Conservation (phyloP, 176 grass and related monocot species). For the Calamus simplicifolius region DNA sequence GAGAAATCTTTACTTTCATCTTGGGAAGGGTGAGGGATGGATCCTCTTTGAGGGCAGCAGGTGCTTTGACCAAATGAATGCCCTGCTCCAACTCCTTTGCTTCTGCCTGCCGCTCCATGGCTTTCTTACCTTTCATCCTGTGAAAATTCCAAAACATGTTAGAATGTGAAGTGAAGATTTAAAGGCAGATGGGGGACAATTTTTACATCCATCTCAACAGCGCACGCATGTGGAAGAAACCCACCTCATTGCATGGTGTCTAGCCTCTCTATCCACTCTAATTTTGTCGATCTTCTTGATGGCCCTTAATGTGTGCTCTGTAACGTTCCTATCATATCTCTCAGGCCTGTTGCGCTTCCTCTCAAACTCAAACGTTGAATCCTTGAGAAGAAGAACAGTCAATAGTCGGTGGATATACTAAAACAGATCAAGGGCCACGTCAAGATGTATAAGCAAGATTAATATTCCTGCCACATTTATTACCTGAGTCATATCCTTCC, state of each 20-base stretch:
- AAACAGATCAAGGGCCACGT: too few species aligned
- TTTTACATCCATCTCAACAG: background rate
- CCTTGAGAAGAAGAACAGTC: slow-evolving; percentile 23
- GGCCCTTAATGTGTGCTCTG: slow-evolving; percentile 50
- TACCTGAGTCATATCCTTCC: slow-evolving; percentile 97
- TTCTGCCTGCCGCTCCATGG: slow-evolving; percentile 19
- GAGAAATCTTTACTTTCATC: slow-evolving; percentile 44
- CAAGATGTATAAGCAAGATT: too few species aligned
- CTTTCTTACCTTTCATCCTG: slow-evolving; percentile 48
- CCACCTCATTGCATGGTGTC: slow-evolving; percentile 53
- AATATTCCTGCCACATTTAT: too few species aligned
- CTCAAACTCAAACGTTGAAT: slow-evolving; percentile 90
- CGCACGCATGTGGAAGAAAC: background rate
- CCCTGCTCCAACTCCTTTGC: slow-evolving; percentile 62
- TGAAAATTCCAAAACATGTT: slow-evolving; percentile 5
- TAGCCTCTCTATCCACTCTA: slow-evolving; percentile 42
- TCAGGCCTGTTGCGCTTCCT: slow-evolving; percentile 90
- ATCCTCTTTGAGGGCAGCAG: slow-evolving; percentile 27
- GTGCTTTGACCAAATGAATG: slow-evolving; percentile 38
- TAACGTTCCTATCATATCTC: slow-evolving; percentile 69
- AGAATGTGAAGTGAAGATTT: background rate
- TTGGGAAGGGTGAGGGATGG: slow-evolving; percentile 23
- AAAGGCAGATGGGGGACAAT: background rate
- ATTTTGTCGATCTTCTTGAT: slow-evolving; percentile 66
- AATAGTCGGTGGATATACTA: background rate